Conservation (phyloP, 441 rosid genomes). For the Melianthus villosus region DNA sequence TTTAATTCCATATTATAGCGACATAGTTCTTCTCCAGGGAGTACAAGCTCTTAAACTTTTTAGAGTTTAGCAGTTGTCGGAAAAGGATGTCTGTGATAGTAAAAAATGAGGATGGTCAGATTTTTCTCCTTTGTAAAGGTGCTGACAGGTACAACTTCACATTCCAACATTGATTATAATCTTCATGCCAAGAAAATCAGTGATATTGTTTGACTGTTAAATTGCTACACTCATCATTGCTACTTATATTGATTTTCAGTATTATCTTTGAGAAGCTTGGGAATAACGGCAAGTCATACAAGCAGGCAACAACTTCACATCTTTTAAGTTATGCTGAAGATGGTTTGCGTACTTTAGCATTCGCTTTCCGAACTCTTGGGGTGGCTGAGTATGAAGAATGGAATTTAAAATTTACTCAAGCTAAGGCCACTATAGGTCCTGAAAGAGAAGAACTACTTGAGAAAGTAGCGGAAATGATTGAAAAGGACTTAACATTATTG, state of each 20-base stretch:
- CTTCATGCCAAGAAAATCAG: too few relatives aligned
- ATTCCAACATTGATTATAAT: too few relatives aligned
- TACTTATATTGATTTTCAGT: too few relatives aligned
- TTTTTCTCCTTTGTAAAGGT: slow-evolving; percentile 74
- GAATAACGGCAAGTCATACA: slow-evolving; percentile 34
- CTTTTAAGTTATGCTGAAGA: slow-evolving; percentile 85
- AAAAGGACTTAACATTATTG: slow-evolving; percentile 62
- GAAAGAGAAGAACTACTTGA: slow-evolving; percentile 60
- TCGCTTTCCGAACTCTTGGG: slow-evolving; percentile 65
- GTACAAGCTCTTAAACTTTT: slow-evolving; percentile 53
- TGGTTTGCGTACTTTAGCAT: slow-evolving; percentile 76
- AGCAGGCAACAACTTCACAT: too few relatives aligned
- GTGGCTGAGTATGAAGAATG: slow-evolving; percentile 49
- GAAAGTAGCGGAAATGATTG: slow-evolving; percentile 53
- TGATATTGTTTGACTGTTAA: too few relatives aligned
- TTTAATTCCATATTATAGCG: too few relatives aligned
- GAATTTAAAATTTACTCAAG: slow-evolving; percentile 38
- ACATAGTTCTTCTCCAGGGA: slow-evolving; percentile 49
- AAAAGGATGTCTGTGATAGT: slow-evolving; percentile 84
- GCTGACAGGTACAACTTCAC: slow-evolving; percentile 50
- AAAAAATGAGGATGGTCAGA: slow-evolving; percentile 41
- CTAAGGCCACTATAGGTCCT: slow-evolving; percentile 49
- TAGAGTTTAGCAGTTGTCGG: slow-evolving; percentile 63
- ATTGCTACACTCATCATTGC: too few relatives aligned
- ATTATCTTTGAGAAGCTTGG: slow-evolving; percentile 87